A percentile compares a stretch with the other conserved stretches of the same genome.
phyloP scores from a whole-genome alignment of 495 filamentous ascomycete genomes.

The Penicillium chermesinum region DNA sequence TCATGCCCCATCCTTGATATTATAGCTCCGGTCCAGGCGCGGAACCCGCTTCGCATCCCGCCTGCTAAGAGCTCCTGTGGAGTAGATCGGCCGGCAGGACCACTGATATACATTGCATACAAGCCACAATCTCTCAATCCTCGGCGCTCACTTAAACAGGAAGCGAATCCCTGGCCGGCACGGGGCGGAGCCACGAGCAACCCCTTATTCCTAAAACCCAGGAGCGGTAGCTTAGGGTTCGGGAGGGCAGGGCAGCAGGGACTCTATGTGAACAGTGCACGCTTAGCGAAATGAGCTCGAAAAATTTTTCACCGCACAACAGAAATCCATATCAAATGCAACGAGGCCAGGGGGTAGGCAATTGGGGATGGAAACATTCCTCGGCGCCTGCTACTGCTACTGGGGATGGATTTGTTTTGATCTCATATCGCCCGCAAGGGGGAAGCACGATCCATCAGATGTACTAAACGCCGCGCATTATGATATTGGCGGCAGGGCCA shows the following conservation, averaged over 20 bases:
- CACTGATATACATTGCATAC: not conserved
- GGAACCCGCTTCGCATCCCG: not conserved
- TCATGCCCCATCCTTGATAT: not conserved
- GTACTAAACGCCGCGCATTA: not conserved
- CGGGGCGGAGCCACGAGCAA: not conserved
- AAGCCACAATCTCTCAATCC: not conserved
- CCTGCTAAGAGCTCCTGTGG: not conserved
- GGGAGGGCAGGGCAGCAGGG: conserved; percentile 26
- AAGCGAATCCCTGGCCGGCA: not conserved
- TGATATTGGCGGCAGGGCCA: not conserved
- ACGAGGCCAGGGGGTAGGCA: no score
- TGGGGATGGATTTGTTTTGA: conserved; percentile 18
- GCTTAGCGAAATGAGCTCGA: not conserved
- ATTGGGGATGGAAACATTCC: no score
- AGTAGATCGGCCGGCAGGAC: not conserved
- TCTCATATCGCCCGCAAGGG: conserved; percentile 17
- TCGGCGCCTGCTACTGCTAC: no score
- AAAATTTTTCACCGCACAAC: conserved; percentile 8
- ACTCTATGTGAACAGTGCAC: conserved; percentile 25
- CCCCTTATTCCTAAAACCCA: not conserved
- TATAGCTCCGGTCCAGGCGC: not conserved
- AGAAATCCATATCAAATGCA: no score
- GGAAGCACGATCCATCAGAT: conserved; percentile 15
- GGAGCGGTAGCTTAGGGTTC: conserved; percentile 17
- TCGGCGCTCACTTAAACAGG: not conserved